Conservation (phyloP, 2,329 filamentous ascomycete species). For the Aspergillus floridensis region DNA sequence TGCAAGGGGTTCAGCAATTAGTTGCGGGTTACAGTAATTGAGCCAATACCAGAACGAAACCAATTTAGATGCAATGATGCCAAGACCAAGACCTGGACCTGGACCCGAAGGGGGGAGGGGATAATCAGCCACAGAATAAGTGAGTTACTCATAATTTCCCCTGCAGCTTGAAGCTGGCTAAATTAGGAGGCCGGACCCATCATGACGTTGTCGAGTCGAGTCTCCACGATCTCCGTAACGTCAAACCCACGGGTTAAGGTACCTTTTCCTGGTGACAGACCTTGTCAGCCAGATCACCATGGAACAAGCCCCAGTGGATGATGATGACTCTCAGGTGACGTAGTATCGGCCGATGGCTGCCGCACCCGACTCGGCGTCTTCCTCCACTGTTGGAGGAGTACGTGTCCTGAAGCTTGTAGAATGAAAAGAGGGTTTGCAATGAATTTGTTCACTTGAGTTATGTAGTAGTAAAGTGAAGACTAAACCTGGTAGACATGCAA, state of each 20-base stretch:
- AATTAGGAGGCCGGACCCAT: neutral
- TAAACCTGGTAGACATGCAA: too few species aligned
- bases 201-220: slow-evolving; percentile 1
- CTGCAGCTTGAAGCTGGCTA: neutral
- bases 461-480: too few species aligned
- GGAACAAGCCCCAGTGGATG: neutral
- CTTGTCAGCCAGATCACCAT: neutral
- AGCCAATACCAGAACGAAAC: neutral
- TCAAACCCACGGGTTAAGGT: neutral
- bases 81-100: neutral
- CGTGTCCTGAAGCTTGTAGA: neutral
- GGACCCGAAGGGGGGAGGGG: neutral
- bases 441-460: too few species aligned
- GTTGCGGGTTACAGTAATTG: slow-evolving; percentile 6
- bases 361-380: neutral
- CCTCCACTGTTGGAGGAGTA: neutral
- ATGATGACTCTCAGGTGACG: neutral
- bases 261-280: neutral
- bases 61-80: neutral
- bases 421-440: too few species aligned
- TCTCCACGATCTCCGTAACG: neutral
- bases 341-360: slow-evolving; percentile 1
- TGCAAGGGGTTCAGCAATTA: neutral
- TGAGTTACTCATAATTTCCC: neutral
- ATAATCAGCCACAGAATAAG: neutral